Evolutionary conservation across 306 rosid species (phyloP), one percentile per base, ranked within the genome.

Genomic region (Abrus precatorius): DNA sequence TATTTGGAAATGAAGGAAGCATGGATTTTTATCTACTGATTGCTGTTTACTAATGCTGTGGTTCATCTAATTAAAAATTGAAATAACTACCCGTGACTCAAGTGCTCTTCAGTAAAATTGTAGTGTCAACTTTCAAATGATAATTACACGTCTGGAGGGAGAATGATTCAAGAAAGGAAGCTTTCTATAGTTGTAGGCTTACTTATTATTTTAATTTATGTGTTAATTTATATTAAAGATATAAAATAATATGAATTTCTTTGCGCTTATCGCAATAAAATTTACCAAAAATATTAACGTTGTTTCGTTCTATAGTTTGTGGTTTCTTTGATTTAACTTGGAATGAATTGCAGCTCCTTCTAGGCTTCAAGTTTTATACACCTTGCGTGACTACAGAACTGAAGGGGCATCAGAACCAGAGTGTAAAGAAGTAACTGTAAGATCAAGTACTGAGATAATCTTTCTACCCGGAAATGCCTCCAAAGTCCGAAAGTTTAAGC

Each of bases 381-480:
- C 86, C 6, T 82, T 83, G 41, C 94, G 99, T 7, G 94, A 93
- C 75, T 93, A 90, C 75, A 89, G 96, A 85, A 85, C 86, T 45
- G 92, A 92, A 75, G 97, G 90, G 68, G 86, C 87, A 77, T 88
- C 94, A 20, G 79, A 82, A 62, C 59, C 90, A 27, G 91, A 90
- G 82, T 93, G 88, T 94, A 91, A 74, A 27, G 99, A 95, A 86
- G 92, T 81, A 48, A 83, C 70, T 7, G 96, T 93, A 29, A 91
- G 90, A 89, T 90, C 99, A 33, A 85, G 87, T 59, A 95, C 96
- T 0, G 99, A 91, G 85, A 85, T 95, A 44, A 27, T 89, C 77
- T 91, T 95, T 85, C 93, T 90, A 86, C 93, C 88, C 5, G 72
- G 78, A 33, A 85, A 87, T 79, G 81, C 88, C 68, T 56, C 87